Base-by-base conservation (phyloP, 345 rosid species). In the Pugionium cornutum region DNA sequence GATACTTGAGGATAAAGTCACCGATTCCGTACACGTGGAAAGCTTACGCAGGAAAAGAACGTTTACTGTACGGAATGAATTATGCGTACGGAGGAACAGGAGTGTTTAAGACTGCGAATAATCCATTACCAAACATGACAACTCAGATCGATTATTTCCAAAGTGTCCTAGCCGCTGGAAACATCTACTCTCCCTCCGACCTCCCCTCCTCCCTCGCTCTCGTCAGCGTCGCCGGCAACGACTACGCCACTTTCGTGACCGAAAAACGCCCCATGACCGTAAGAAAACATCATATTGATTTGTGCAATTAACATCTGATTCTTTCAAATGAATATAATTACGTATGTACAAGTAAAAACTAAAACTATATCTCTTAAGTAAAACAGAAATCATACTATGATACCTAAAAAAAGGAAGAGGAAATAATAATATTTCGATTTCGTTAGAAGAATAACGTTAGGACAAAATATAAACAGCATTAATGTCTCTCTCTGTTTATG, bases 81-180 rank as follows among this genome's bases (percentile, higher is more conserved):
- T 88, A 84, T 58, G 98, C 97, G 0, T 80, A 66, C 27, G 98
- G 97, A 51, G 96, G 94, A 26, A 84, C 94, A 0, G 95, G 98
- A 3, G 95, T 89, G 43, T 86, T 92, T 40, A 75, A 82, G 30
- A 83, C 96, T 1, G 2, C 51, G 6, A 25, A 62, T 27, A 18
- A 8, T 31, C 41, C 73, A 8, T 60, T 50, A 4, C 97, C 97
- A 11, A 86, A 92, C 65, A 83, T 89, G 97, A 85, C 86, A 0
- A 71, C 81, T 58, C 98, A 92, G 62, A 88, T 89, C 39, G 83
- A 75, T 65, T 76, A 62, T 58, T 81, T 89, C 49, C 74, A 83
- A 54, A 67, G 63, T 5, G 62, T 81, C 11, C 69, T 86, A 10
- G 55, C 81, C 31, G 60, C 72, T 26, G 73, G 79, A 1, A 55